Conservation (phyloP, 306 rosid species). For the Betula pendula region DNA sequence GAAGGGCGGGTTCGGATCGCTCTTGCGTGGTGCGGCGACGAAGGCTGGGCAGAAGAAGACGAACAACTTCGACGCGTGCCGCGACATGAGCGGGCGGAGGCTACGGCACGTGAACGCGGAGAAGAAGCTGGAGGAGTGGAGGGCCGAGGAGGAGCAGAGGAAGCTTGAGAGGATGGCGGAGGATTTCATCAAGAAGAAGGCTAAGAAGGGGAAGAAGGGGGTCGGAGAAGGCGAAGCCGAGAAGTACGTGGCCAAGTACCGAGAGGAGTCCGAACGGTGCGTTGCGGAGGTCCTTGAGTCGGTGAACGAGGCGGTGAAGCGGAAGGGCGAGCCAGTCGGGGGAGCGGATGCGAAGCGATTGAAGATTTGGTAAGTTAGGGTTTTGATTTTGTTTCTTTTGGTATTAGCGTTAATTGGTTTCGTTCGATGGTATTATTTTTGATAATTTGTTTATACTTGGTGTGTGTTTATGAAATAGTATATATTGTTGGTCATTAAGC, state of each 20-base stretch:
- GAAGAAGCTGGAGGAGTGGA: conserved; percentile 93
- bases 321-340: conserved; percentile 37
- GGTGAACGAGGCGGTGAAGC: conserved; percentile 67
- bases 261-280: conserved; percentile 78
- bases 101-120: conserved; percentile 95
- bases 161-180: conserved; percentile 75
- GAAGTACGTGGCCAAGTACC: conserved; percentile 80
- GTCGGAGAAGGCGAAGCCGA: conserved; percentile 65
- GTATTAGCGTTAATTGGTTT: not conserved
- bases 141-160: conserved; percentile 73
- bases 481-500: not conserved
- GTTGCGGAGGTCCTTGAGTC: conserved; percentile 68
- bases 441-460: not conserved
- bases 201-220: conserved; percentile 84
- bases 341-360: conserved; percentile 49
- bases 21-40: conserved; percentile 89
- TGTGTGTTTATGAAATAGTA: not conserved
- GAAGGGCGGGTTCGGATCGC: conserved; percentile 95
- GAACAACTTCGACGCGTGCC: conserved; percentile 90
- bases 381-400: not conserved
- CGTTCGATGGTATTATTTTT: not conserved
- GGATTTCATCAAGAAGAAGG: conserved; percentile 67
- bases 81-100: conserved; percentile 97
- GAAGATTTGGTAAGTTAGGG: conserved; percentile 64
- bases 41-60: conserved; percentile 98